phyloP scores from a whole-genome alignment of 2,329 filamentous ascomycete species.

The Achaetomium macrosporum region DNA sequence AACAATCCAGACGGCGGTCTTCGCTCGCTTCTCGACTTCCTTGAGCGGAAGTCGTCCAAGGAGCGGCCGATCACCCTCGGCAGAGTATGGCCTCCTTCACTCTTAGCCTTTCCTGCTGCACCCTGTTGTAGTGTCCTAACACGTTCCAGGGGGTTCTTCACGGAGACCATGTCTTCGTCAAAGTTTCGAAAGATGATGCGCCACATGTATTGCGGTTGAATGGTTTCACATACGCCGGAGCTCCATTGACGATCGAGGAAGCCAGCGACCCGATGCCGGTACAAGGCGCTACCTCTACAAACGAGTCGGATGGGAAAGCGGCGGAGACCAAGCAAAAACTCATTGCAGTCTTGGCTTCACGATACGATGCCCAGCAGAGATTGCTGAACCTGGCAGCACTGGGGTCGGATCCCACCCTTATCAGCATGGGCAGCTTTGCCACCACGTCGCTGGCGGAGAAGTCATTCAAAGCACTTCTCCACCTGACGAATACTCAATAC shows the following conservation, averaged over 20 bases:
- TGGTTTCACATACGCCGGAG: conserved; percentile 62
- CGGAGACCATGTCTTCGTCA: conserved; percentile 64
- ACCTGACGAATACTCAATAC: conserved; percentile 73
- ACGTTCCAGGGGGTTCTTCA: conserved; percentile 38
- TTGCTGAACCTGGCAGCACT: conserved; percentile 79
- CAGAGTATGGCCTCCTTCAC: conserved; percentile 62
- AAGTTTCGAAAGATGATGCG: conserved; percentile 57
- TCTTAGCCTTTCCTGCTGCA: neutral
- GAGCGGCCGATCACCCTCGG: conserved; percentile 57
- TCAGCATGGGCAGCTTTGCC: conserved; percentile 69
- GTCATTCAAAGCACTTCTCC: conserved; percentile 88
- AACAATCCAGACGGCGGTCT: conserved; percentile 62
- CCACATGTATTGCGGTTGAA: conserved; percentile 63
- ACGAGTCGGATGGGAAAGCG: conserved; percentile 36
- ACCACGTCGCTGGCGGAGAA: conserved; percentile 68
- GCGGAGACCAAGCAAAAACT: conserved; percentile 61
- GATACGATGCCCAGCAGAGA: conserved; percentile 68
- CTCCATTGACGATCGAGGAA: conserved; percentile 51
- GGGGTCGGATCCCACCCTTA: conserved; percentile 64
- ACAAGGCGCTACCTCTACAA: conserved; percentile 26
- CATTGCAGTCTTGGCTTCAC: conserved; percentile 62
- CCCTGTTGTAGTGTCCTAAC: conserved; percentile 10
- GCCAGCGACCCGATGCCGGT: conserved; percentile 36
- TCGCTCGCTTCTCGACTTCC: conserved; percentile 57
- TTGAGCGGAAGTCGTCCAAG: conserved; percentile 63